Percentiles rank a stretch among this genome's conserved stretches.
phyloP scores from a whole-genome alignment of 2,329 filamentous ascomycete genomes.

The Phialemoniopsis sp. region DNA sequence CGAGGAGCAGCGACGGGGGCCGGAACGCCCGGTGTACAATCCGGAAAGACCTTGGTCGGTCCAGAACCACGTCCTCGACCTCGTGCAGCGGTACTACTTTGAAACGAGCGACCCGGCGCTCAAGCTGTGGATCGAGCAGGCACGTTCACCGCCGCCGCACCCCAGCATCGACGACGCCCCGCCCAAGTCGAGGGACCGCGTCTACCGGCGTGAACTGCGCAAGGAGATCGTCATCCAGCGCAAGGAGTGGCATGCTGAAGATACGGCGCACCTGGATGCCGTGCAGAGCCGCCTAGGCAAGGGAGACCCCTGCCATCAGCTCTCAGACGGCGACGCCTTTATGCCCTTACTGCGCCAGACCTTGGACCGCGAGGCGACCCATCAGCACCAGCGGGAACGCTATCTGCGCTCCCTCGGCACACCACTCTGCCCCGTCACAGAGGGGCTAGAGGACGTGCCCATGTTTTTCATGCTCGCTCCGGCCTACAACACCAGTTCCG shows the following conservation, averaged over 20 bases:
- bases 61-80: slow-evolving; percentile 11
- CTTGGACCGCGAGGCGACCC: neutral
- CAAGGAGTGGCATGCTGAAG: neutral
- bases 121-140: slow-evolving; percentile 11
- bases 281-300: neutral
- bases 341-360: slow-evolving; percentile 2
- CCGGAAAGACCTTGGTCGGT: slow-evolving; percentile 1
- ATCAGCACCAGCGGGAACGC: neutral
- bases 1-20: neutral
- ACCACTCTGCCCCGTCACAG: too few relatives aligned
- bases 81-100: slow-evolving; percentile 15
- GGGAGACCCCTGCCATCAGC: neutral
- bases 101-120: slow-evolving; percentile 12
- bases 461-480: too few relatives aligned
- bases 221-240: neutral
- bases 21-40: neutral
- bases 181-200: neutral
- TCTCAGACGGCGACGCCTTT: slow-evolving; percentile 11
- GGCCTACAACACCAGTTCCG: too few relatives aligned
- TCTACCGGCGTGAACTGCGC: neutral
- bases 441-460: too few relatives aligned
- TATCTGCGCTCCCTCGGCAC: too few relatives aligned
- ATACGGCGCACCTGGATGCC: neutral
- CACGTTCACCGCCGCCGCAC: slow-evolving; percentile 1
- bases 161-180: neutral